phyloP scores from a whole-genome alignment of 2,329 filamentous ascomycete species.

The Pyrenophora graminea region DNA sequence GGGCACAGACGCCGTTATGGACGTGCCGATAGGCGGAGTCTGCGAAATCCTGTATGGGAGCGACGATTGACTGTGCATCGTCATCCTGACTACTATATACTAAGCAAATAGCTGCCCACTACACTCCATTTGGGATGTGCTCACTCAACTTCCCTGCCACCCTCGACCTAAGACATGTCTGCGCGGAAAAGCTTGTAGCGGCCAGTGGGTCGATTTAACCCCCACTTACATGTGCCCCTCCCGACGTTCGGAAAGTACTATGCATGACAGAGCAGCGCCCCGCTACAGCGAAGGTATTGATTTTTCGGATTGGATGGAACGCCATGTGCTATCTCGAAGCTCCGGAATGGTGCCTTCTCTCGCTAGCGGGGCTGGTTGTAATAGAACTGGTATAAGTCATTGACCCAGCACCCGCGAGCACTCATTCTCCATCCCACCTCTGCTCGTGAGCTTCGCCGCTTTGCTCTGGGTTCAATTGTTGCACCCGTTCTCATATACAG shows the following conservation, averaged over 20 bases:
- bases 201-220: constrained; percentile 15
- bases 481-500: not conserved
- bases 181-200: constrained; percentile 22
- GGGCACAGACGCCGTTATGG: constrained; percentile 96
- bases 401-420: not conserved
- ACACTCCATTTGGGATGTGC: not conserved
- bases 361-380: constrained; percentile 17
- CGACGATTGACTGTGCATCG: constrained; percentile 18
- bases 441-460: constrained; percentile 8
- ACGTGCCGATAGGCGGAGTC: constrained; percentile 90
- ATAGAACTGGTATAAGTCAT: constrained; percentile 20
- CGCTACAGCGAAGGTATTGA: constrained; percentile 5
- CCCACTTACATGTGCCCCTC: constrained; percentile 28
- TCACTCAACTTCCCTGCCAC: not conserved
- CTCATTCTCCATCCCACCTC: constrained; percentile 3
- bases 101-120: not conserved
- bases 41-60: constrained; percentile 91
- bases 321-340: constrained; percentile 14
- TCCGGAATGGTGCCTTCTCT: constrained; percentile 16
- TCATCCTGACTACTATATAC: constrained; percentile 22
- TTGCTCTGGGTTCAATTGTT: constrained; percentile 12
- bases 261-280: constrained; percentile 17
- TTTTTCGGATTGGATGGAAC: constrained; percentile 14
- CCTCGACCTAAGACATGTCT: not conserved
- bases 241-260: constrained; percentile 24